Conservation (phyloP, 2,329 filamentous ascomycete species). For the Cadophora malorum region DNA sequence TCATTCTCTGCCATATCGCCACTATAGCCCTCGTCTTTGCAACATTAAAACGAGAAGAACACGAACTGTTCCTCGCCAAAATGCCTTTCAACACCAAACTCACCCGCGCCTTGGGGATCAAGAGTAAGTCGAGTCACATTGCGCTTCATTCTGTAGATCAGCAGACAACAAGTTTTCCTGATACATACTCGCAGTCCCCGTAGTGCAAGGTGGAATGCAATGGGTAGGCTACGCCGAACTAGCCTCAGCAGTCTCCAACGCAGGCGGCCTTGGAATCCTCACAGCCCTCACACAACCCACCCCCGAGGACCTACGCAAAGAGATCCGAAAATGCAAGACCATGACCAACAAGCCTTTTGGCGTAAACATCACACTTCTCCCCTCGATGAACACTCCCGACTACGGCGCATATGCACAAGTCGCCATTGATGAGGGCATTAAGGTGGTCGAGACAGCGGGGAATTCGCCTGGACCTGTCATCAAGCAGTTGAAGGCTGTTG, state of each 20-base stretch:
- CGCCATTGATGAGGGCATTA: constrained; percentile 90
- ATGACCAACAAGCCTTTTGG: constrained; percentile 84
- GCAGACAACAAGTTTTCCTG: constrained; percentile 21
- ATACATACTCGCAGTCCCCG: constrained; percentile 63
- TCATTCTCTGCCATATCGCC: background rate
- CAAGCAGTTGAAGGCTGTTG: constrained; percentile 80
- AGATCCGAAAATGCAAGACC: constrained; percentile 85
- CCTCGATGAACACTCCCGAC: constrained; percentile 86
- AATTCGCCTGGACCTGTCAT: constrained; percentile 93
- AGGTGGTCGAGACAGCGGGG: constrained; percentile 90
- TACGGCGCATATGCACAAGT: constrained; percentile 91
- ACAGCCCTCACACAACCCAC: constrained; percentile 92
- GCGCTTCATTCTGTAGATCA: no score
- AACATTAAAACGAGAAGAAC: background rate
- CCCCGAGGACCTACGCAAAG: constrained; percentile 88
- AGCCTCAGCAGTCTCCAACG: constrained; percentile 77
- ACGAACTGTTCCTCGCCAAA: constrained; percentile 13
- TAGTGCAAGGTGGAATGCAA: constrained; percentile 89
- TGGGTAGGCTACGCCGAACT: constrained; percentile 83
- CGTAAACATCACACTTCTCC: constrained; percentile 94
- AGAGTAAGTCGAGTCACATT: constrained; percentile 36
- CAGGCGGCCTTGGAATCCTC: constrained; percentile 82
- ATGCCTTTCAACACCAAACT: constrained; percentile 51
- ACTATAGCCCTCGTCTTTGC: background rate
- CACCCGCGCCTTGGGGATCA: constrained; percentile 51